phyloP scores from a whole-genome alignment of 2,329 filamentous ascomycete species.

The Fusarium floridanum region DNA sequence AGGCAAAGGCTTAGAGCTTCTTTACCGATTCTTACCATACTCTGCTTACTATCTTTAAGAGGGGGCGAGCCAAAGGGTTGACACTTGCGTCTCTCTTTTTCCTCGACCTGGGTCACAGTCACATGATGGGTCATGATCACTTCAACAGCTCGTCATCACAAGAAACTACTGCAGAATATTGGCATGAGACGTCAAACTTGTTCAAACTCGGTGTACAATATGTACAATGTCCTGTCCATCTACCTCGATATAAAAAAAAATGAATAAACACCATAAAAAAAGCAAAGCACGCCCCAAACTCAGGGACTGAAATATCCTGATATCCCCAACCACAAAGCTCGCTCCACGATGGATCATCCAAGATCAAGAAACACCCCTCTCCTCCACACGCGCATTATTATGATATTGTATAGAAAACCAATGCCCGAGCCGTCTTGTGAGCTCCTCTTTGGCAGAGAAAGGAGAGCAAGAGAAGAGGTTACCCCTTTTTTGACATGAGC shows the following conservation, averaged over 20 bases:
- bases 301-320: constrained; percentile 24
- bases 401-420: constrained; percentile 38
- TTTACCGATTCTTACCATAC: not conserved
- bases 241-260: constrained; percentile 24
- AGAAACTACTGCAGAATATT: not conserved
- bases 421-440: constrained; percentile 12
- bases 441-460: constrained; percentile 22
- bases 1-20: not conserved
- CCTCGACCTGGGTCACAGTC: not conserved
- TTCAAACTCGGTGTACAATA: constrained; percentile 46
- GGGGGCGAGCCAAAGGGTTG: not conserved
- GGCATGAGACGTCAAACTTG: constrained; percentile 24
- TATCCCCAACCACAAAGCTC: constrained; percentile 20
- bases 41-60: not conserved
- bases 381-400: constrained; percentile 38
- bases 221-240: constrained; percentile 38
- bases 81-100: not conserved
- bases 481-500: constrained; percentile 20
- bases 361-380: constrained; percentile 27
- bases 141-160: not conserved
- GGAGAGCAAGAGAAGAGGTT: constrained; percentile 15
- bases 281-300: constrained; percentile 12
- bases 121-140: not conserved
- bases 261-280: constrained; percentile 37
- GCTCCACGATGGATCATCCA: constrained; percentile 28